phyloP scores from a whole-genome alignment of 352 stramenopile genomes.

The Pilasporangium apinafurcum region DNA sequence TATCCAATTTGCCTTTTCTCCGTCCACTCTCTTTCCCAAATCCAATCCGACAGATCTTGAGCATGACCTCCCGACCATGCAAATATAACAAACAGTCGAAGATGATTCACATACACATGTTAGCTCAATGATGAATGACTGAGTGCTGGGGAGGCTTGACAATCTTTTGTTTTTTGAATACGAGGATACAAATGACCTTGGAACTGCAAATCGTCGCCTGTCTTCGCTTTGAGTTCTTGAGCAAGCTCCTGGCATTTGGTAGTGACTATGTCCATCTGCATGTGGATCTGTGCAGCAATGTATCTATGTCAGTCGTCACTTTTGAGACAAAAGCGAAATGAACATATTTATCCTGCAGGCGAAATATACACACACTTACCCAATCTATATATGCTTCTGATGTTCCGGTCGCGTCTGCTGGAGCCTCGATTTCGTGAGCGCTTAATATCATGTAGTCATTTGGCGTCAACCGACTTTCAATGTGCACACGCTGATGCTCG shows the following conservation, averaged over 20 bases:
- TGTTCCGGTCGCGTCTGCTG: conserved; percentile 3
- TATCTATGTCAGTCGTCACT: not conserved
- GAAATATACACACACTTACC: conserved; percentile 15
- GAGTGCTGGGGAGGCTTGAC: not conserved
- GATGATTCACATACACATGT: too few relatives aligned
- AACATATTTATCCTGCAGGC: not conserved
- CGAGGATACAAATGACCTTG: conserved; percentile 41
- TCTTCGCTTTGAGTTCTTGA: conserved; percentile 32
- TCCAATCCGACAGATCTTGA: too few relatives aligned
- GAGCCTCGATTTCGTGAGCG: conserved; percentile 26
- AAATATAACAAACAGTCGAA: too few relatives aligned
- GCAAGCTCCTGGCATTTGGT: conserved; percentile 27
- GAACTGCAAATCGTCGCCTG: conserved; percentile 60
- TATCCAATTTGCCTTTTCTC: too few relatives aligned
- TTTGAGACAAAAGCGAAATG: too few relatives aligned
- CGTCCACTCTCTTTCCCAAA: too few relatives aligned
- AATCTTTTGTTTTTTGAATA: not conserved
- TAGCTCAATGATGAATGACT: too few relatives aligned
- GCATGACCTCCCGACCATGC: too few relatives aligned
- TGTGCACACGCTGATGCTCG: conserved; percentile 20
- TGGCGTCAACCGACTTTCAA: conserved; percentile 18
- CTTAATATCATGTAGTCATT: conserved; percentile 29
- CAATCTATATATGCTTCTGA: conserved; percentile 22
- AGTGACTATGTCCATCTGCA: conserved; percentile 34
- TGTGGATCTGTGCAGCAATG: conserved; percentile 23